Evolutionary conservation across 495 filamentous ascomycete genomes (phyloP).

Genomic region (Aspergillus heteromorphus): DNA sequence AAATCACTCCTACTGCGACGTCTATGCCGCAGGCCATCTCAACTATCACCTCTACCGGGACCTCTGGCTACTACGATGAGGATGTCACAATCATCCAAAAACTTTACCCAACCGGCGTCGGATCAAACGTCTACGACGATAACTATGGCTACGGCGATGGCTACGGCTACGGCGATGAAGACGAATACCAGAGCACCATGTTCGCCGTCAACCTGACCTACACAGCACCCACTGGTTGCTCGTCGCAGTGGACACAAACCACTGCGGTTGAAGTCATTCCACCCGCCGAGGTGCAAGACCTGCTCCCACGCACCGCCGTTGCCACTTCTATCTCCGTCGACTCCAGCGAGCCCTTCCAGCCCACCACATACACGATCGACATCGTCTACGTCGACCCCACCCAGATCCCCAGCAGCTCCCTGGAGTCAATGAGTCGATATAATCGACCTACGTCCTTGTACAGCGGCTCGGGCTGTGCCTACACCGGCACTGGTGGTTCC

Average conservation of each 20-base stretch:
- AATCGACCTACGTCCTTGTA: slow-evolving; percentile 19
- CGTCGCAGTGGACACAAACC: slow-evolving; percentile 26
- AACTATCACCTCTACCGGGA: slow-evolving; percentile 20
- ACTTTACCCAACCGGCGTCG: slow-evolving; percentile 26
- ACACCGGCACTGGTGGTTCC: not conserved
- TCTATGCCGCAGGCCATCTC: slow-evolving; percentile 28
- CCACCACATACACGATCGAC: slow-evolving; percentile 25
- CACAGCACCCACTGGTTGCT: slow-evolving; percentile 32
- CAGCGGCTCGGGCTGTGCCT: slow-evolving; percentile 6
- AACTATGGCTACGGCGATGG: slow-evolving; percentile 8
- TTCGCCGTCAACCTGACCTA: slow-evolving; percentile 32
- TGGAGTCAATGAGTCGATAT: slow-evolving; percentile 20
- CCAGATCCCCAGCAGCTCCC: slow-evolving; percentile 20
- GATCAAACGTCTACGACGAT: slow-evolving; percentile 11
- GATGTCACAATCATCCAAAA: slow-evolving; percentile 31
- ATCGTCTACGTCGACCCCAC: slow-evolving; percentile 29
- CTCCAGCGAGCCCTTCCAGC: slow-evolving; percentile 18
- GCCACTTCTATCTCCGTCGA: slow-evolving; percentile 29
- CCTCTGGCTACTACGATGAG: slow-evolving; percentile 9
- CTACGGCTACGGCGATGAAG: slow-evolving; percentile 10
- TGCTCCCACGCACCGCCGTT: slow-evolving; percentile 19
- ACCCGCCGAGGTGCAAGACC: slow-evolving; percentile 7
- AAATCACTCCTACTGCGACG: slow-evolving; percentile 22
- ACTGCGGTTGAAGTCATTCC: slow-evolving; percentile 17
- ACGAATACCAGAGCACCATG: slow-evolving; percentile 17